These are phyloP conservation scores for Candida alai DNA, from an alignment of 805 yeast genomes.

Conservation along the genomic window DNA sequence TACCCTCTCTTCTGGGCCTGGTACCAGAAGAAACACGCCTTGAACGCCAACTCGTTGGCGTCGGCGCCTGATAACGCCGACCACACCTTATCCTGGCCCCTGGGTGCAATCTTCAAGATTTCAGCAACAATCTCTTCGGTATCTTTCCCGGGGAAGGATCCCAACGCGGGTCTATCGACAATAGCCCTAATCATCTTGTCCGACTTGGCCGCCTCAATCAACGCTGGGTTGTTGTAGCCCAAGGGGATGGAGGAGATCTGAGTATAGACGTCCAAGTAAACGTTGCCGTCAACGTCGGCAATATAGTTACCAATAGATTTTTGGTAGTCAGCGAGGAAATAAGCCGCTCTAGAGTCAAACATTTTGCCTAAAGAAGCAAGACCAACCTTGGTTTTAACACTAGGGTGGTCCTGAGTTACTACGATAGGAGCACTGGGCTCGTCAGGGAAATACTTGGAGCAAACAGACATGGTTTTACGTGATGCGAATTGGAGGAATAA, in stretches of 20 bases:
- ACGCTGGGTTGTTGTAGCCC: conserved; percentile 82
- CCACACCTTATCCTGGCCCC: conserved; percentile 73
- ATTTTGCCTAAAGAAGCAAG: conserved; percentile 54
- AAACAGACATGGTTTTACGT: conserved; percentile 41
- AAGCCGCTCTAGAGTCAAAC: conserved; percentile 69
- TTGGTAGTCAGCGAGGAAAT: conserved; percentile 72
- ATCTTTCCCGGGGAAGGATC: conserved; percentile 74
- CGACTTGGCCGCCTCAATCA: conserved; percentile 63
- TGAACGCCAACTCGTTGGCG: conserved; percentile 85
- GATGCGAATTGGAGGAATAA: conserved; percentile 1
- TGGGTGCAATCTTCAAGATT: conserved; percentile 67
- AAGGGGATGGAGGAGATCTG: conserved; percentile 84
- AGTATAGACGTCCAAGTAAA: conserved; percentile 68
- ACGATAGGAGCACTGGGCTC: conserved; percentile 76
- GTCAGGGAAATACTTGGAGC: conserved; percentile 62
- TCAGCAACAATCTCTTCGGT: conserved; percentile 52
- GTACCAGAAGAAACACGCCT: conserved; percentile 83
- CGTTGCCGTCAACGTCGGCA: conserved; percentile 77
- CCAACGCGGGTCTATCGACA: conserved; percentile 81
- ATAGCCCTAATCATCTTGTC: conserved; percentile 69
- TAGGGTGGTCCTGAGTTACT: conserved; percentile 60
- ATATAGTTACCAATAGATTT: conserved; percentile 78
- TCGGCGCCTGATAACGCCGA: conserved; percentile 81
- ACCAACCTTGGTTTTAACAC: conserved; percentile 60
- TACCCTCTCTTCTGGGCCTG: conserved; percentile 67